A percentile compares a stretch with the other conserved stretches of the same genome.
phyloP scores from a whole-genome alignment of 345 rosid genomes.

The Eutrema japonicum region DNA sequence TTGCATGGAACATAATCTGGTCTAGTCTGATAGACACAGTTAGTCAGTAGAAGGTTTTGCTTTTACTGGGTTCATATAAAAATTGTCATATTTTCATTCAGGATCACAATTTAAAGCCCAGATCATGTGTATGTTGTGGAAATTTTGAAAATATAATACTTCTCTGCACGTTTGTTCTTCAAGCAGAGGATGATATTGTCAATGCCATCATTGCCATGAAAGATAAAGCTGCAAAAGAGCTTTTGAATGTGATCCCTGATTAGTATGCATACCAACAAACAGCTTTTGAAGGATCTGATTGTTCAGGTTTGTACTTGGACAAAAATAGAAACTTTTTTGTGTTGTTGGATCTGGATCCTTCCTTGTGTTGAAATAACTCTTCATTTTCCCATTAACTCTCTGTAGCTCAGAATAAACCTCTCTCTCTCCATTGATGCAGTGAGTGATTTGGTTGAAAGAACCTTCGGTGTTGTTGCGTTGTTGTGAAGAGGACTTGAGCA shows the following conservation, averaged over 20 bases:
- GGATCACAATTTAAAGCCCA: no score
- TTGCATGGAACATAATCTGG: no score
- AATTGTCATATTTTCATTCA: no score
- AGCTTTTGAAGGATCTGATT: constrained; percentile 65
- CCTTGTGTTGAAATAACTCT: neutral
- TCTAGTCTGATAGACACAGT: no score
- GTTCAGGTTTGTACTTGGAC: constrained; percentile 53
- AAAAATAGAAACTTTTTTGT: no score
- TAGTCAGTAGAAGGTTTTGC: no score
- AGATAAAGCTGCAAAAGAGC: constrained; percentile 68
- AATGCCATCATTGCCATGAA: constrained; percentile 73
- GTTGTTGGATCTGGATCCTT: neutral
- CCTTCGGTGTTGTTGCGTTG: constrained; percentile 80
- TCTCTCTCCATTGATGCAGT: constrained; percentile 44
- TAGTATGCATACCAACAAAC: constrained; percentile 50
- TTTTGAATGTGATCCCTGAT: constrained; percentile 60
- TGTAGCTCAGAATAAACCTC: neutral
- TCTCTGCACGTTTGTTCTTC: constrained; percentile 54
- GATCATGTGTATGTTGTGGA: neutral
- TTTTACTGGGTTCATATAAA: no score
- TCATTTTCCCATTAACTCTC: neutral
- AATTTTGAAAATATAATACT: no score
- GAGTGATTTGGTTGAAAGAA: constrained; percentile 67
- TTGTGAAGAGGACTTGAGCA: constrained; percentile 57
- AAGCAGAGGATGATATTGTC: constrained; percentile 81